Base-by-base conservation (phyloP, 805 yeast genomes). In the Saccharomycopsis olivae region DNA sequence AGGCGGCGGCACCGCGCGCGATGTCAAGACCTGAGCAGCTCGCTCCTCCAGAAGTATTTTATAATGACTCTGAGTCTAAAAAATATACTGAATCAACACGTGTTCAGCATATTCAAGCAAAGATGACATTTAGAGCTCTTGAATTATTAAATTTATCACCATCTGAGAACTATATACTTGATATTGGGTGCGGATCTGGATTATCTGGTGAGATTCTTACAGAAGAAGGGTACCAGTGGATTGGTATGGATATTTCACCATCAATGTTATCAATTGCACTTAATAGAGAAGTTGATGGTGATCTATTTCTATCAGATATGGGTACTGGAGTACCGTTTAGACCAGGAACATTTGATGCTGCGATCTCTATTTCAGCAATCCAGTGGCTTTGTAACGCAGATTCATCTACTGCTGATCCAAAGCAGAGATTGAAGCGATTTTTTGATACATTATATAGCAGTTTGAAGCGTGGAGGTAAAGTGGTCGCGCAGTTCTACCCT, bases 361-460 rank as follows among this genome's bases (percentile, higher is more conserved):
- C 95, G 1, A 84, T 92, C 24, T 80, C 94, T 19, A 86, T 92
- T 47, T 81, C 94, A 27, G 98, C 94, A 10, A 87, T 92, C 38
- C 98, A 92, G 59, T 92, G 98, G 98, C 71, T 92, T 31, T 88
- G 96, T 65, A 92, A 92, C 57, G 97, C 97, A 2, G 98, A 92
- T 58, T 70, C 85, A 4, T 60, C 85, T 2, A 66, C 69, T 29
- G 78, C 77, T 39, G 95, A 88, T 54, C 98, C 98, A 17, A 79
- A 80, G 55, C 71, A 70, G 53, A 74, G 98, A 58, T 61, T 86
- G 40, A 64, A 78, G 60, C 65, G 82, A 35, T 92, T 92, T 54
- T 92, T 92, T 69, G 82, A 83, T 58, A 78, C 95, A 0, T 65
- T 92, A 38, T 92, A 84, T 59, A 86, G 95, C 0, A 66, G 86